Conservation (phyloP, 805 yeast genomes). For the Jamesozyma spencerorum region DNA sequence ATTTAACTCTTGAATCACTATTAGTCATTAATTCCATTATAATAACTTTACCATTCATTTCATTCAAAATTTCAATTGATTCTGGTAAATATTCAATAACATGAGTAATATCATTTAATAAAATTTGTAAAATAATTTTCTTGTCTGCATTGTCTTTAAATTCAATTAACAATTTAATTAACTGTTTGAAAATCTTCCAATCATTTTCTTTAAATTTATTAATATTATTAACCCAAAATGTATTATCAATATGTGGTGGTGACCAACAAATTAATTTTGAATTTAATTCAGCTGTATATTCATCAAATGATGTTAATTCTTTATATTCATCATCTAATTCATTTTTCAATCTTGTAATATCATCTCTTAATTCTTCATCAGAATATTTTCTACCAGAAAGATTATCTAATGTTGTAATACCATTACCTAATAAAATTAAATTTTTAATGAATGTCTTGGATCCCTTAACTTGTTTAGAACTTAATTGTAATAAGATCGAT, state of each 20-base stretch:
- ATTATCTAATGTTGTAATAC: constrained; percentile 55
- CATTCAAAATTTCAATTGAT: constrained; percentile 42
- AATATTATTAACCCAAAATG: constrained; percentile 84
- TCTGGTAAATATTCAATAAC: constrained; percentile 49
- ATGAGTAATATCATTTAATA: constrained; percentile 58
- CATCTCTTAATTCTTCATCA: constrained; percentile 80
- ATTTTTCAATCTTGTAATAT: constrained; percentile 49
- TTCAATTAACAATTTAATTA: constrained; percentile 43
- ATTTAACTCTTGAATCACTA: constrained; percentile 79
- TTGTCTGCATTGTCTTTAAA: constrained; percentile 27
- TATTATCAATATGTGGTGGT: constrained; percentile 82
- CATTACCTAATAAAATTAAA: constrained; percentile 63
- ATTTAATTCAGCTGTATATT: constrained; percentile 75
- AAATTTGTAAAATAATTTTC: constrained; percentile 43
- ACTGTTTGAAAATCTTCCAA: constrained; percentile 60
- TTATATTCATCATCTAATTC: constrained; percentile 64
- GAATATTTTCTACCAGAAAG: constrained; percentile 86
- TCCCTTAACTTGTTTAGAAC: constrained; percentile 31
- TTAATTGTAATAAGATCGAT: constrained; percentile 58
- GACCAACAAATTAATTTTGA: constrained; percentile 75
- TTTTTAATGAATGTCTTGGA: constrained; percentile 50
- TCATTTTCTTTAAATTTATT: constrained; percentile 65
- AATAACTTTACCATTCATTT: constrained; percentile 58
- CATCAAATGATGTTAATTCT: constrained; percentile 84
- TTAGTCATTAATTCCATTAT: constrained; percentile 79